Conservation (phyloP, 2,329 filamentous ascomycete genomes). For the Macrophomina tecta region DNA sequence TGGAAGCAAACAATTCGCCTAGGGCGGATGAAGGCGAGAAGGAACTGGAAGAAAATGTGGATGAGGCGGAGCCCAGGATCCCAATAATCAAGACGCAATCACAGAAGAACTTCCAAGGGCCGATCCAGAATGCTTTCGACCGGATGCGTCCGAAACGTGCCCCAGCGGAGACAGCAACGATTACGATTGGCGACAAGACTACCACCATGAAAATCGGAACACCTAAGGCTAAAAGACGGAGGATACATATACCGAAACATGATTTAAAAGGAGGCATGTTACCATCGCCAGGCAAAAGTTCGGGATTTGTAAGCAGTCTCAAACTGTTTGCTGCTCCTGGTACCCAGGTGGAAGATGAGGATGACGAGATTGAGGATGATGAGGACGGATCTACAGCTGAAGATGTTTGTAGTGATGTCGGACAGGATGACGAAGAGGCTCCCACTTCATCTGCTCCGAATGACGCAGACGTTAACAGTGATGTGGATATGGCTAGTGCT, state of each 20-base stretch:
- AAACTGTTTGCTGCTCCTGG: conserved; percentile 62
- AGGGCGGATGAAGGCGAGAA: background rate
- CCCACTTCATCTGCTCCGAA: background rate
- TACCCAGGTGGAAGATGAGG: conserved; percentile 42
- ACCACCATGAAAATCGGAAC: conserved; percentile 69
- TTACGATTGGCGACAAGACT: conserved; percentile 74
- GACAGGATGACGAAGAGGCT: background rate
- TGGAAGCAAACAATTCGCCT: background rate
- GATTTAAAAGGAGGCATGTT: conserved; percentile 38
- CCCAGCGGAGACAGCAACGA: conserved; percentile 70
- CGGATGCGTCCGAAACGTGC: conserved; percentile 68
- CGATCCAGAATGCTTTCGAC: conserved; percentile 67
- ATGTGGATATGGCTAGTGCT: conserved; percentile 3
- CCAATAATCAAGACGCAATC: conserved; percentile 23
- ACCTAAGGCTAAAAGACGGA: conserved; percentile 51
- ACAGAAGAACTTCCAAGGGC: conserved; percentile 48
- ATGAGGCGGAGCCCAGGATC: conserved; percentile 24
- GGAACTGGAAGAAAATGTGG: background rate
- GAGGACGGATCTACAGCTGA: background rate
- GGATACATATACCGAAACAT: conserved; percentile 48
- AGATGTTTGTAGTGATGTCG: background rate
- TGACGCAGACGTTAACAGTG: background rate
- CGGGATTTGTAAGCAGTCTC: conserved; percentile 52
- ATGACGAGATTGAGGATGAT: conserved; percentile 26
- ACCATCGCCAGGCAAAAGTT: conserved; percentile 38